Evolutionary conservation across 805 yeast genomes (phyloP).

Genomic region (Saccharomycopsis vini): DNA sequence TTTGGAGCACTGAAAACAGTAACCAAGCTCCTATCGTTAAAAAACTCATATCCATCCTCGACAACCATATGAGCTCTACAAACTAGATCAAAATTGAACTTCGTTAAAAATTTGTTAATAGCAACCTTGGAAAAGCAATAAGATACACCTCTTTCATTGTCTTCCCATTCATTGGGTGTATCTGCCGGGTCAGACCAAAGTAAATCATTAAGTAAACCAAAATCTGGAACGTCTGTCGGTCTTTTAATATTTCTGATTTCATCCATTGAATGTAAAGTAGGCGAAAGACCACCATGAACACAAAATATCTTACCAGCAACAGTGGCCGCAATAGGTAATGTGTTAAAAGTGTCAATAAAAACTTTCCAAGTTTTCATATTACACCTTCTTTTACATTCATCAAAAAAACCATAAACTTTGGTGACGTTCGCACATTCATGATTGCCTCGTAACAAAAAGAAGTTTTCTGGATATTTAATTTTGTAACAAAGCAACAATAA

Average conservation of each 20-base stretch:
- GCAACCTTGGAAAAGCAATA: constrained; percentile 75
- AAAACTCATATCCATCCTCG: constrained; percentile 72
- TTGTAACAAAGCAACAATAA: constrained; percentile 65
- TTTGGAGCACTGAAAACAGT: constrained; percentile 72
- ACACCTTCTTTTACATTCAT: constrained; percentile 74
- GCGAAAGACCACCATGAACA: constrained; percentile 79
- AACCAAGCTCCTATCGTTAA: constrained; percentile 61
- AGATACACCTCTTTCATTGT: constrained; percentile 76
- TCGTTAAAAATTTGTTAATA: constrained; percentile 63
- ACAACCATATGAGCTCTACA: constrained; percentile 87
- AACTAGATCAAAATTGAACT: constrained; percentile 72
- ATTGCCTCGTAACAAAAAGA: constrained; percentile 69
- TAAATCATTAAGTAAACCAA: constrained; percentile 67
- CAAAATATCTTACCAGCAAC: constrained; percentile 79
- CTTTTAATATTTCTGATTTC: constrained; percentile 68
- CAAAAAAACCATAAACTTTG: constrained; percentile 76
- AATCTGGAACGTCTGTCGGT: constrained; percentile 83
- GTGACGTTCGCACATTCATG: constrained; percentile 84
- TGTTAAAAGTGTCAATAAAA: constrained; percentile 72
- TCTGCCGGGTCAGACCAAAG: constrained; percentile 85
- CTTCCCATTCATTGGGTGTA: constrained; percentile 78
- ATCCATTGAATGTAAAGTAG: constrained; percentile 63
- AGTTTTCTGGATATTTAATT: constrained; percentile 79
- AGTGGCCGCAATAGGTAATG: constrained; percentile 73
- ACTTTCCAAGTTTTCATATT: constrained; percentile 67